These are phyloP conservation scores for Penicillium cosmopolitanum DNA, from an alignment of 495 filamentous ascomycete species.

Conservation along the genomic window DNA sequence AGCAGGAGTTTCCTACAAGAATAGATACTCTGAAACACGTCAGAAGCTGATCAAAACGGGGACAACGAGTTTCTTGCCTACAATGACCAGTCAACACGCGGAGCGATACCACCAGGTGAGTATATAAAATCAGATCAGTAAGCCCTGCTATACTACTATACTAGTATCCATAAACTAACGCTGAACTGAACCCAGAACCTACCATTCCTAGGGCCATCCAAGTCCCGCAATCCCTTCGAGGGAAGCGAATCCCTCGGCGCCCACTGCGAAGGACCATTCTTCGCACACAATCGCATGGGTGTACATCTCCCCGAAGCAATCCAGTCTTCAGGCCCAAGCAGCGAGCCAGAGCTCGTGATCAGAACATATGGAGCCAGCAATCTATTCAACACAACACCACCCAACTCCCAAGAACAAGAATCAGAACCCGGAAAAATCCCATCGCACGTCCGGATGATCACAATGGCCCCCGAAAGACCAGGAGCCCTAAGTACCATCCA, in stretches of 20 bases:
- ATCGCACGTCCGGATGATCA: conserved; percentile 61
- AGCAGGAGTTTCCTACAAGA: conserved; percentile 55
- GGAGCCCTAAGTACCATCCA: conserved; percentile 55
- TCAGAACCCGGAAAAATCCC: conserved; percentile 8
- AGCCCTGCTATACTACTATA: too few relatives aligned
- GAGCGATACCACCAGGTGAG: conserved; percentile 32
- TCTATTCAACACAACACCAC: conserved; percentile 10
- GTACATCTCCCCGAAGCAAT: conserved; percentile 62
- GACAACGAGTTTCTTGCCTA: conserved; percentile 67
- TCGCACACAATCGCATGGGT: conserved; percentile 66
- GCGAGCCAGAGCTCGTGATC: conserved; percentile 14
- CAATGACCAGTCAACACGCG: conserved; percentile 44
- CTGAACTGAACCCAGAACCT: conserved; percentile 28
- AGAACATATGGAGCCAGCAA: conserved; percentile 12
- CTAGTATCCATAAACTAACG: too few relatives aligned
- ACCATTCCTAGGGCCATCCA: conserved; percentile 63
- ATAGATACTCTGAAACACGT: conserved; percentile 60
- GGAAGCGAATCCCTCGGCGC: conserved; percentile 73
- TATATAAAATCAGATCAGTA: neutral
- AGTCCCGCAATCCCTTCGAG: conserved; percentile 24
- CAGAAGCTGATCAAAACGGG: conserved; percentile 63
- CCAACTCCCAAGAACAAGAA: conserved; percentile 8
- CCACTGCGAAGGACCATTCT: conserved; percentile 75
- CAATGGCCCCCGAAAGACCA: conserved; percentile 66
- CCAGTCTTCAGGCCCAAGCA: conserved; percentile 3